phyloP scores from a whole-genome alignment of 441 rosid species.

The Dalechampia spathulata region DNA sequence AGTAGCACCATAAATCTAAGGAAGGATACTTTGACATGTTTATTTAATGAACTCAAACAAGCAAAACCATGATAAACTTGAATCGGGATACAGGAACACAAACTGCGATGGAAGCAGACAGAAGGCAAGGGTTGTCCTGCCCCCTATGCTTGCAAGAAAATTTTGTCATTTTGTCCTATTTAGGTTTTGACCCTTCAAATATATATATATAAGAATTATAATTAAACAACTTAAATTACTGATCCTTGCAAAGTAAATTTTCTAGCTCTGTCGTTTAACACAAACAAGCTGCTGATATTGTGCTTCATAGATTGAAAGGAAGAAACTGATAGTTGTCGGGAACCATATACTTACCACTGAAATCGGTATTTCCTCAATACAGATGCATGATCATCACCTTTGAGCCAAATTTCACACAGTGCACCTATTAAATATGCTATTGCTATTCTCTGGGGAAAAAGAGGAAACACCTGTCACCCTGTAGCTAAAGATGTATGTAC shows the following conservation, averaged over 20 bases:
- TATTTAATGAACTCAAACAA: background rate
- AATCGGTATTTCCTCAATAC: slow-evolving; percentile 39
- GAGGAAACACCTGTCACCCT: slow-evolving; percentile 4
- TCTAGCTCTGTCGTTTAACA: no score
- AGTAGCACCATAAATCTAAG: no score
- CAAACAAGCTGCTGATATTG: background rate
- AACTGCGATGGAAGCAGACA: no score
- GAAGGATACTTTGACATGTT: no score
- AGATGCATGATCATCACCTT: slow-evolving; percentile 34
- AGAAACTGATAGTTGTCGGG: background rate
- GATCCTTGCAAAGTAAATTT: no score
- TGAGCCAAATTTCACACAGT: slow-evolving; percentile 79
- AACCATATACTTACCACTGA: slow-evolving; percentile 41
- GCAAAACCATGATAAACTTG: background rate
- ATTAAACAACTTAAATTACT: no score
- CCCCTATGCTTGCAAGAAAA: no score
- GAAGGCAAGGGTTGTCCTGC: no score
- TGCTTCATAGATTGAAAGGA: background rate
- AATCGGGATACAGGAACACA: background rate
- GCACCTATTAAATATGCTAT: slow-evolving; percentile 60
- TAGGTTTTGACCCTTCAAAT: no score
- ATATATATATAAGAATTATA: no score
- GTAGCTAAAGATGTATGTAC: background rate
- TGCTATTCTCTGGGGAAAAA: slow-evolving; percentile 59
- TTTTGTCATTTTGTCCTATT: no score